Percentiles rank a stretch among this genome's conserved stretches.
Evolutionary conservation across 495 filamentous ascomycete species (phyloP).

Genomic region (Trichoderma virens): DNA sequence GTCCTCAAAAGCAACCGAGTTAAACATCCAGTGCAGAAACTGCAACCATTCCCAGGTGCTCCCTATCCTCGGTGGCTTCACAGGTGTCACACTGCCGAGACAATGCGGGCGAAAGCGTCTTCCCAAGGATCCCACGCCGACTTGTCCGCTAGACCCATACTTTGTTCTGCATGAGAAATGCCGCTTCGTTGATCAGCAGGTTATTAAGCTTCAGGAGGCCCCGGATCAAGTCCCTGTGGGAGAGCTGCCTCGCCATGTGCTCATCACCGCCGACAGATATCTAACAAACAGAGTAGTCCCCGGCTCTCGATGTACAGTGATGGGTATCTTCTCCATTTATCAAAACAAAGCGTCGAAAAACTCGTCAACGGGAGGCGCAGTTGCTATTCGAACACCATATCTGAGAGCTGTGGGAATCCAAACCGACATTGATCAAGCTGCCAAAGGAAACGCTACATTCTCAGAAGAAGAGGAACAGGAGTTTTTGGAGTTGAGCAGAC

Average conservation of each 20-base stretch:
- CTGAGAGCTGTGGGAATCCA: slow-evolving; percentile 90
- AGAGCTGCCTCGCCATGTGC: slow-evolving; percentile 88
- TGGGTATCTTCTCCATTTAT: slow-evolving; percentile 98
- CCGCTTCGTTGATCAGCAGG: slow-evolving; percentile 94
- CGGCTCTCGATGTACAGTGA: slow-evolving; percentile 87
- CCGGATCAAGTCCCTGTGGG: slow-evolving; percentile 97
- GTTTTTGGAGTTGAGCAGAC: slow-evolving; percentile 84
- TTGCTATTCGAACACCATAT: slow-evolving; percentile 94
- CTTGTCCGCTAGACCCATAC: slow-evolving; percentile 91
- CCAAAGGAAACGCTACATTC: slow-evolving; percentile 78
- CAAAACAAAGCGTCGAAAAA: slow-evolving; percentile 82
- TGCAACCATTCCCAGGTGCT: slow-evolving; percentile 70
- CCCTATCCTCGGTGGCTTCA: slow-evolving; percentile 72
- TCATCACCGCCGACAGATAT: slow-evolving; percentile 92
- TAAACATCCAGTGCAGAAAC: slow-evolving; percentile 83
- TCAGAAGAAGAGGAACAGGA: slow-evolving; percentile 97
- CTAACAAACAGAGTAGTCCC: slow-evolving; percentile 94
- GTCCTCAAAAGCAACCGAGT: slow-evolving; percentile 84
- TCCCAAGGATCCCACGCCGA: slow-evolving; percentile 49
- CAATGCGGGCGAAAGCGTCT: slow-evolving; percentile 56
- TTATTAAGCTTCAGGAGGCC: slow-evolving; percentile 96
- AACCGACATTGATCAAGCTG: slow-evolving; percentile 80
- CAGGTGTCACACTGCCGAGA: slow-evolving; percentile 75
- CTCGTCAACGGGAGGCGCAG: slow-evolving; percentile 60
- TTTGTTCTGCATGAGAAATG: slow-evolving; percentile 92